These are phyloP conservation scores for Neolentinus lepideus DNA, from an alignment of 1,284 basidiomycete species.

Conservation along the genomic window DNA sequence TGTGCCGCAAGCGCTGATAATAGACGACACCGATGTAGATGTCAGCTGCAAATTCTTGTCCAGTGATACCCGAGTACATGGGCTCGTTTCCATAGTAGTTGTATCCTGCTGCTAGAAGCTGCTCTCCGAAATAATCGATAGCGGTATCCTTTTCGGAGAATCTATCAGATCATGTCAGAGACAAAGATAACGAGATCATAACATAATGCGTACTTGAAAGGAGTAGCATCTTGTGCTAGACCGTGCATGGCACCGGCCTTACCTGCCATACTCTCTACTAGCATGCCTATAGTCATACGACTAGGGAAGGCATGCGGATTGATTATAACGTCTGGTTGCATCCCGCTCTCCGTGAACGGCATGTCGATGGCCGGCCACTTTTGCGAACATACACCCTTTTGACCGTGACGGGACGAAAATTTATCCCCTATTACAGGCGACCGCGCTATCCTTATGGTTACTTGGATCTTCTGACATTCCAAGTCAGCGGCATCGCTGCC, in stretches of 20 bases:
- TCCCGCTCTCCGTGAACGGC: slow-evolving; percentile 98
- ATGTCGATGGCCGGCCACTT: slow-evolving; percentile 98
- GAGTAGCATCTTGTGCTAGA: slow-evolving; percentile 96
- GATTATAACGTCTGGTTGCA: slow-evolving; percentile 99
- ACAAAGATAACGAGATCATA: slow-evolving; percentile 3
- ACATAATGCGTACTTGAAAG: slow-evolving; percentile 73
- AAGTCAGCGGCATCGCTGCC: slow-evolving; percentile 83
- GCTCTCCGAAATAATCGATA: slow-evolving; percentile 95
- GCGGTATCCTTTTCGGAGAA: slow-evolving; percentile 96
- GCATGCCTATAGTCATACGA: slow-evolving; percentile 99
- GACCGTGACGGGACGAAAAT: slow-evolving; percentile 97
- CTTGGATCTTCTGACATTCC: slow-evolving; percentile 89
- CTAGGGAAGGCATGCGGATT: slow-evolving; percentile 99
- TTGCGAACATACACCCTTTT: slow-evolving; percentile 99
- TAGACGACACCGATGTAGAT: slow-evolving; percentile 99
- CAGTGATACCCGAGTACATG: slow-evolving; percentile 99
- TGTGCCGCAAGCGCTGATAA: slow-evolving; percentile 97
- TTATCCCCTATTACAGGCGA: slow-evolving; percentile 99
- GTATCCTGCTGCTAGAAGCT: slow-evolving; percentile 91
- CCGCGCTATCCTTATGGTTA: slow-evolving; percentile 91
- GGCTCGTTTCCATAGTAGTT: slow-evolving; percentile 99
- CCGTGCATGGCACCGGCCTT: slow-evolving; percentile 99
- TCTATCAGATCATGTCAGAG: slow-evolving; percentile 29
- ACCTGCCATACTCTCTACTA: slow-evolving; percentile 98
- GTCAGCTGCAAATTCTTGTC: slow-evolving; percentile 96